Base-by-base conservation (phyloP, 305 asterid species). In the Solanum chacoense region DNA sequence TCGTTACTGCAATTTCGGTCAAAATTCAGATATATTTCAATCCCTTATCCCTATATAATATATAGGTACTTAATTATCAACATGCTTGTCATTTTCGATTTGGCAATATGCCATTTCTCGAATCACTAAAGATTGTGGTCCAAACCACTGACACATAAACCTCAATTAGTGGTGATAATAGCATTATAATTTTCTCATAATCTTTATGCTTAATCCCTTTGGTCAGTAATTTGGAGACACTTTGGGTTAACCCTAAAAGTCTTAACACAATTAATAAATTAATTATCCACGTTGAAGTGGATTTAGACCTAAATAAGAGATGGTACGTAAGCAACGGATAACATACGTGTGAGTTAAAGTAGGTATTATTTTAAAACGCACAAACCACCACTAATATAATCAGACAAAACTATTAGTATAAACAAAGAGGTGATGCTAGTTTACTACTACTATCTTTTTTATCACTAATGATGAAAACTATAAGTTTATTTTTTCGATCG, bases 211-310 rank as follows among this genome's bases (percentile, higher is more conserved):
- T 80, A 28, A 11, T 80, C 37, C 26, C 38, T 86, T n/a, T 45
- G 88, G 78, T 65, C 37, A 86, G 55, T 86, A 8, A 86, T 86
- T 69, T 65, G 35, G 88, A 69, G 55, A 69, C 67, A 65, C 63
- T 26, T 26, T 69, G 36, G 7, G 26, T 69, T 35, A 69, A 67
- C 16, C 78, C 79, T 37, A 14, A 59, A 40, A 80, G 37, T 28
- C 24, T 8, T 28, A 28, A 40, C 69, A 80, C 1, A 80, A 42
- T 80, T 80, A 80, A 80, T 80, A 26, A 40, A 36, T 69, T 86
- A 65, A 65, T 91, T 87, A 89, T 91, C 90, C 88, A 32, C 42
- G 40, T 38, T 55, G 32, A 13, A 89, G 89, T 89, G 89, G 90
- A 78, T 85, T 40, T 75, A 29, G 89, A 38, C 89, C 84, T 87